A percentile compares a stretch with the other conserved stretches of the same genome.
Conservation (phyloP, 805 yeast genomes). For the Lachancea sp. region DNA sequence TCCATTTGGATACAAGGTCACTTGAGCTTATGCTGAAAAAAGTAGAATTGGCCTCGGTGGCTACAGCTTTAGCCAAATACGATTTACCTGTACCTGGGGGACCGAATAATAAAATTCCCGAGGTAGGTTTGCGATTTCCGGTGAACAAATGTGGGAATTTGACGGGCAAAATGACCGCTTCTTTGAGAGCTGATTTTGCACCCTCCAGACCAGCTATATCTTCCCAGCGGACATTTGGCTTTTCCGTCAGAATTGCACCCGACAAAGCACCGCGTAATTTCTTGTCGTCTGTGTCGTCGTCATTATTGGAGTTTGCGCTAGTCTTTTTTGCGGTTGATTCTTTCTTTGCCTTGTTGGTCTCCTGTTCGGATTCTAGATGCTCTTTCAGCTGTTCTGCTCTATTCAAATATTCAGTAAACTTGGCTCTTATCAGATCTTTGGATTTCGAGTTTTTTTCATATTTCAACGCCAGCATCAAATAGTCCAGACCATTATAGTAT, state of each 20-base stretch:
- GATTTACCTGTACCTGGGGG: conserved; percentile 99
- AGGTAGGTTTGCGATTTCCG: conserved; percentile 88
- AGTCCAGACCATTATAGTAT: conserved; percentile 89
- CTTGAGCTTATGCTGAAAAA: conserved; percentile 95
- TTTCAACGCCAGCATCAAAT: conserved; percentile 90
- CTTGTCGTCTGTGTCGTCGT: conserved; percentile 76
- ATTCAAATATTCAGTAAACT: conserved; percentile 83
- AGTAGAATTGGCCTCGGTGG: conserved; percentile 96
- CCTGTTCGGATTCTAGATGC: conserved; percentile 67
- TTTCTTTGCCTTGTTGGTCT: conserved; percentile 45
- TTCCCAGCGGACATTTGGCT: conserved; percentile 88
- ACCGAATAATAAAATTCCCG: conserved; percentile 83
- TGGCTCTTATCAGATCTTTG: conserved; percentile 80
- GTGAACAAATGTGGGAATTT: conserved; percentile 92
- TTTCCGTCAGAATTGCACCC: conserved; percentile 85
- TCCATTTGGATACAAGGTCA: conserved; percentile 96
- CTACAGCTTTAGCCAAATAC: conserved; percentile 94
- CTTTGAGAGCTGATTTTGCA: conserved; percentile 94
- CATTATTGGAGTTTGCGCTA: conserved; percentile 56
- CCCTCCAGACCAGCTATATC: conserved; percentile 94
- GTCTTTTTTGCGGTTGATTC: conserved; percentile 46
- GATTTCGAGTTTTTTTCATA: conserved; percentile 88
- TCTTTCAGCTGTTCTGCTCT: conserved; percentile 93
- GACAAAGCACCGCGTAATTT: conserved; percentile 86
- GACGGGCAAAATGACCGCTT: conserved; percentile 94